A percentile compares a stretch with the other conserved stretches of the same genome.
phyloP scores from a whole-genome alignment of 2,329 filamentous ascomycete species.

The Pseudogymnoascus sp. region DNA sequence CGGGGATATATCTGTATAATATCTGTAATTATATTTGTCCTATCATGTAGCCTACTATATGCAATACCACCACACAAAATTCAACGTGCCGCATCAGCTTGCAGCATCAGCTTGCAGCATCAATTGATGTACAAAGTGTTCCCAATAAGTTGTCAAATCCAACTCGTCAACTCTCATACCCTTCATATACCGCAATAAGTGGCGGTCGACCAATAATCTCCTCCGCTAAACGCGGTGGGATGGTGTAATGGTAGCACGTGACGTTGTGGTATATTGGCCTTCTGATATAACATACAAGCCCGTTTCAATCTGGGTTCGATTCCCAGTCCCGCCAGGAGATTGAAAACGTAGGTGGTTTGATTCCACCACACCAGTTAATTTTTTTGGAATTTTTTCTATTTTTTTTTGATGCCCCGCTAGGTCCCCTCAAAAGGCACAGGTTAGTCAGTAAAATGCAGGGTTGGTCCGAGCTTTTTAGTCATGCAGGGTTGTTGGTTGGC shows the following conservation, averaged over 20 bases:
- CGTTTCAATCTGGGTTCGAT: constrained; percentile 11
- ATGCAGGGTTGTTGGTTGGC: neutral
- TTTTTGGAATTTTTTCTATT: neutral
- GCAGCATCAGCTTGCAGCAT: neutral
- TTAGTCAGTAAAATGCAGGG: no score
- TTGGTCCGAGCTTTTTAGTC: neutral
- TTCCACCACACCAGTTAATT: neutral
- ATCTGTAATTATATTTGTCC: neutral
- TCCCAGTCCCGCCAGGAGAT: constrained; percentile 11
- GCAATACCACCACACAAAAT: neutral
- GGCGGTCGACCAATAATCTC: constrained; percentile 8
- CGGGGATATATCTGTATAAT: neutral
- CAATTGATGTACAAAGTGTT: neutral
- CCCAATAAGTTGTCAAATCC: neutral
- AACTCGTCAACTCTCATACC: neutral
- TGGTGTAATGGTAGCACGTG: constrained; percentile 11
- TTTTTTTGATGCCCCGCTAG: neutral
- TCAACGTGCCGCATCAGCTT: neutral
- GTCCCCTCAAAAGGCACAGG: no score
- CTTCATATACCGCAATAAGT: constrained; percentile 4
- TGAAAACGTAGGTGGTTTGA: constrained; percentile 4
- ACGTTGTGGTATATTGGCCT: constrained; percentile 9
- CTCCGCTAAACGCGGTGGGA: constrained; percentile 9
- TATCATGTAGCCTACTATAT: neutral
- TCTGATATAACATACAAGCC: constrained; percentile 6